A percentile compares a stretch with the other conserved stretches of the same genome.
Evolutionary conservation across 2,329 filamentous ascomycete genomes (phyloP).

Genomic region (Alternaria brassicae): DNA sequence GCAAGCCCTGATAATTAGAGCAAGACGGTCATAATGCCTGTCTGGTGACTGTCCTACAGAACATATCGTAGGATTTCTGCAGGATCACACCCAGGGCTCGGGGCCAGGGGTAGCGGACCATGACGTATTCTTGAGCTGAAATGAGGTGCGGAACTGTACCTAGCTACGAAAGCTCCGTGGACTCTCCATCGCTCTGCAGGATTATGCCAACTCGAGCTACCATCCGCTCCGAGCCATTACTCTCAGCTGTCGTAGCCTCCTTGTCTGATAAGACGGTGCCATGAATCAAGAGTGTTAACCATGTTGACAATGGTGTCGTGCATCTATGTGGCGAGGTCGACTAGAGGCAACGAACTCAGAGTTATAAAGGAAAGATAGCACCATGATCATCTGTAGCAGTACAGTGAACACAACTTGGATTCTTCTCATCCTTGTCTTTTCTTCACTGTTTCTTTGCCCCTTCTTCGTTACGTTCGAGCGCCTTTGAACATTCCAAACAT

Average conservation of each 20-base stretch:
- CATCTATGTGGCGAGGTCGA: background rate
- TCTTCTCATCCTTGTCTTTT: background rate
- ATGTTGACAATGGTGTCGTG: background rate
- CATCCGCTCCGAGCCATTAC: background rate
- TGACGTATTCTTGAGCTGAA: too few species aligned
- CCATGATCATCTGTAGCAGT: background rate
- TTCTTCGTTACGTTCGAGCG: background rate
- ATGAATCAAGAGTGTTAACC: background rate
- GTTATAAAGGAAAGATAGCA: background rate
- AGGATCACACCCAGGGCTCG: too few species aligned
- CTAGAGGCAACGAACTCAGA: background rate
- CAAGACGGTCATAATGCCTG: too few species aligned
- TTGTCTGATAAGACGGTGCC: background rate
- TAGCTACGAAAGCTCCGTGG: background rate
- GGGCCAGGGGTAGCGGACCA: too few species aligned
- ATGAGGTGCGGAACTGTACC: background rate
- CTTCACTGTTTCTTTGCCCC: background rate
- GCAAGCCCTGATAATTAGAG: background rate
- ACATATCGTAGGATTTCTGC: too few species aligned
- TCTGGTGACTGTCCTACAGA: too few species aligned
- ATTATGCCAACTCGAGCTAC: background rate
- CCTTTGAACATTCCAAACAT: background rate
- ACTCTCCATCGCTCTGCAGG: background rate
- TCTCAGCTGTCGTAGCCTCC: background rate
- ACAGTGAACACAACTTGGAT: background rate